phyloP scores from a whole-genome alignment of 441 rosid species.

The Corymbia calophylla region DNA sequence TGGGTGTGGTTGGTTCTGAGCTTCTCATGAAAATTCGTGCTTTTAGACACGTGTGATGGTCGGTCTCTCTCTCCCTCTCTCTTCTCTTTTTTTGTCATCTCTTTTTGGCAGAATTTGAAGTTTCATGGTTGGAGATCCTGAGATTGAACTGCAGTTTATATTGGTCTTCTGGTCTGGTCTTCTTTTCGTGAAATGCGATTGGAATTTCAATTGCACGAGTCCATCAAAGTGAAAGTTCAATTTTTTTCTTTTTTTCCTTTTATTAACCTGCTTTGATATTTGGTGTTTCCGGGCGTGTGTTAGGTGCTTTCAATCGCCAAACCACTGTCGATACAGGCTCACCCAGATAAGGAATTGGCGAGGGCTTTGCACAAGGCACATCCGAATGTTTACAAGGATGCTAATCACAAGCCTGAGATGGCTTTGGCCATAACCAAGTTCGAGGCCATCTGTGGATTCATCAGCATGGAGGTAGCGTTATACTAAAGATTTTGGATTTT shows the following conservation, averaged over 20 bases:
- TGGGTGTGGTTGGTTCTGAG: not conserved
- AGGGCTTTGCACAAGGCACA: conserved; percentile 54
- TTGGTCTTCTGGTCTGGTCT: not conserved
- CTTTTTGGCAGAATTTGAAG: not conserved
- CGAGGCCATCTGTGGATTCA: conserved; percentile 84
- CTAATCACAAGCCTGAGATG: conserved; percentile 96
- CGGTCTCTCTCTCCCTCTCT: not conserved
- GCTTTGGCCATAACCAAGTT: conserved; percentile 89
- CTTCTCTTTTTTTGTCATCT: not conserved
- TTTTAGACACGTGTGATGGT: not conserved
- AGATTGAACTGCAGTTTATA: not conserved
- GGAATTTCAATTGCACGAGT: not conserved
- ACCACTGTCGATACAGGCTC: conserved; percentile 94
- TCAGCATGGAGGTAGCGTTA: conserved; percentile 45
- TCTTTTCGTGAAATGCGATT: not conserved
- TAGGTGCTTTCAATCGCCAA: conserved; percentile 88
- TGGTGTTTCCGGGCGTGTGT: conserved; percentile 4
- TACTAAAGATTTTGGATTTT: not conserved
- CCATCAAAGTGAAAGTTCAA: not conserved
- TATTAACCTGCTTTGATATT: not conserved
- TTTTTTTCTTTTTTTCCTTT: not conserved
- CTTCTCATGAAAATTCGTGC: not conserved
- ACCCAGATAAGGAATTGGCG: conserved; percentile 83
- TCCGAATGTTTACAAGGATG: conserved; percentile 74
- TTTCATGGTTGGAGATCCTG: not conserved